These are phyloP conservation scores for Apiotrichum montevideense DNA, from an alignment of 1,284 basidiomycete genomes.

Conservation along the genomic window DNA sequence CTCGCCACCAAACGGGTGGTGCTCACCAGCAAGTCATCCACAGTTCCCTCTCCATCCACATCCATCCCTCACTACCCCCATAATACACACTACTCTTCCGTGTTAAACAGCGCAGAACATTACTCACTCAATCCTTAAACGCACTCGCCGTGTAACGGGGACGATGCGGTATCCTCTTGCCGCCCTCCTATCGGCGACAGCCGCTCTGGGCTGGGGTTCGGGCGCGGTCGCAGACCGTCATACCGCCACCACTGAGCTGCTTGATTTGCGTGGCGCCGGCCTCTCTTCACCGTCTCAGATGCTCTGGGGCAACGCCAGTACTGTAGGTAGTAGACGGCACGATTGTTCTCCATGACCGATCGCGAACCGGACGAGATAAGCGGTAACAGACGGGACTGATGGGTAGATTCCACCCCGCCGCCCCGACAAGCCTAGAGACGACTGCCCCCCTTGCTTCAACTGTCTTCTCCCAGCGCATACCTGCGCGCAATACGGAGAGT, in stretches of 20 bases:
- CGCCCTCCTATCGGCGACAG: neutral
- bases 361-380: no score
- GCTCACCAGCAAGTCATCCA: no score
- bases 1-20: no score
- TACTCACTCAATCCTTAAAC: neutral
- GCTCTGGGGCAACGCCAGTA: conserved; percentile 1
- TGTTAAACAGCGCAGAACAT: neutral
- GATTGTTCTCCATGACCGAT: no score
- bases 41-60: no score
- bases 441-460: conserved; percentile 66
- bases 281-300: neutral
- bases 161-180: neutral
- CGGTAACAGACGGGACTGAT: no score
- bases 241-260: conserved; percentile 11
- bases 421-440: conserved; percentile 16
- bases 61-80: no score
- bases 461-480: conserved; percentile 74
- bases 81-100: neutral
- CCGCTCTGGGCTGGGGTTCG: neutral
- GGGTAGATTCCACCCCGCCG: conserved; percentile 22
- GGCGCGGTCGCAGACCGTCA: neutral
- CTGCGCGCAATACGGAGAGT: conserved; percentile 78
- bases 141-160: no score
- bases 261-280: conserved; percentile 15
- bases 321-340: neutral